A percentile compares a stretch with the other conserved stretches of the same genome.
Conservation (phyloP, 164 flowering plant genomes). For the Piper longum region DNA sequence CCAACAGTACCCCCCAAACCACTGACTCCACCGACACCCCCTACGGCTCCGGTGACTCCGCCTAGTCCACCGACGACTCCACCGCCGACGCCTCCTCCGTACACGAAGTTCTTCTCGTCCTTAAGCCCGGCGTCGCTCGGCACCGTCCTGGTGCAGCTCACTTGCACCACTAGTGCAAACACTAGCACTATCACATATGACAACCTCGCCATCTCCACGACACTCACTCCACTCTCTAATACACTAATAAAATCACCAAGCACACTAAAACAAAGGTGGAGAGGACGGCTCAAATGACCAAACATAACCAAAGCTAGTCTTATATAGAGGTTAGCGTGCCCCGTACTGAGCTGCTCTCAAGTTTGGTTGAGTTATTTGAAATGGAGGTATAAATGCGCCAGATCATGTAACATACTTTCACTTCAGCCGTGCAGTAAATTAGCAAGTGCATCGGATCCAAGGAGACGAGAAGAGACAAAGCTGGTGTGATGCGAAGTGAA, state of each 20-base stretch:
- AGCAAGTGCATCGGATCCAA: neutral
- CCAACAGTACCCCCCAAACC: neutral
- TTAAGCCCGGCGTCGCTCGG: conserved; percentile 7
- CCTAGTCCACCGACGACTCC: too few species aligned
- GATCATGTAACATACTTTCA: neutral
- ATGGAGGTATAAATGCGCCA: neutral
- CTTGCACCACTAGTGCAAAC: conserved; percentile 1
- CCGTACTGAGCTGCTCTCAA: neutral
- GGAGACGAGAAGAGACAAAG: neutral
- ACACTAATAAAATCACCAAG: neutral
- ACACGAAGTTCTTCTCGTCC: conserved; percentile 7
- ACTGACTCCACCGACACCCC: neutral
- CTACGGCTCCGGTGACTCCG: neutral
- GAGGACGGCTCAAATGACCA: neutral
- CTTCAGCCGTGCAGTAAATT: neutral
- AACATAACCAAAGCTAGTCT: too few species aligned
- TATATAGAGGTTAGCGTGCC: too few species aligned
- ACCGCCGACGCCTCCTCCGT: neutral
- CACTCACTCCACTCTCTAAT: neutral
- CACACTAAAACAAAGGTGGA: neutral
- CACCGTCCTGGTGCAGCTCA: conserved; percentile 1
- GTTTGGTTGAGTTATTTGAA: neutral
- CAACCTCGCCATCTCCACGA: conserved; percentile 3
- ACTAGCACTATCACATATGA: neutral
- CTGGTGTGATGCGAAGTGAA: too few species aligned